Base-by-base conservation (phyloP, 1,284 basidiomycete genomes). In the Porogramme epimiltina region DNA sequence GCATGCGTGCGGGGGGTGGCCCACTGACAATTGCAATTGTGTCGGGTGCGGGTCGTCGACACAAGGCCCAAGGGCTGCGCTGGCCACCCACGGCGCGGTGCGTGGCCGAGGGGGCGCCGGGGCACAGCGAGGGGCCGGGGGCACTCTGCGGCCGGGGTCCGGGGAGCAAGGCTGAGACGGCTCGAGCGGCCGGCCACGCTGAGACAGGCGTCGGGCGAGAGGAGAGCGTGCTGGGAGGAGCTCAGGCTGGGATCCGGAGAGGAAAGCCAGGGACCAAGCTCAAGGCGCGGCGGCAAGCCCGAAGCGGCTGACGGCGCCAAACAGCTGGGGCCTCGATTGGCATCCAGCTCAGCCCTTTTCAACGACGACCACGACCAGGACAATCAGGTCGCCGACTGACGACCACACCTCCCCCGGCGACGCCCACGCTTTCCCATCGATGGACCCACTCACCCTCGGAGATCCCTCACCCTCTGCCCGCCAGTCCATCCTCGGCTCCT, bases 401-500 rank as follows among this genome's bases (percentile, higher is more conserved):
- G 8, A 31, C 6, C 13, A 31, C 28, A 37, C 34, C 9, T n/a
- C 16, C 13, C n/a, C 34, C n/a, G 28, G 9, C 8, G 9, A 41
- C 47, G 46, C 41, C 37, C 41, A 37, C 48, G n/a, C 26, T 42
- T 22, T 20, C n/a, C 19, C 51, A 56, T 57, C 64, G 55, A 69
- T 69, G 67, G 67, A 69, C 59, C 63, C 67, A 18, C 34, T 69
- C 25, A 61, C 64, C 41, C 54, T 69, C 55, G 66, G 63, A 22
- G 63, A 61, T 49, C 57, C 66, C 51, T 66, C 67, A n/a, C 62
- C 65, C 24, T 62, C 63, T 26, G 68, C 69, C 26, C 64, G 69
- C 26, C 70, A 72, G 57, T 72, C 71, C 37, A 73, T 74, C 46
- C 61, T 74, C 34, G 70, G 70, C 43, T 70, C 67, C 45, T 72